Evolutionary conservation across 164 flowering plant genomes (phyloP), one percentile per base, ranked within the genome.

Genomic region (Nymphaea thermarum): DNA sequence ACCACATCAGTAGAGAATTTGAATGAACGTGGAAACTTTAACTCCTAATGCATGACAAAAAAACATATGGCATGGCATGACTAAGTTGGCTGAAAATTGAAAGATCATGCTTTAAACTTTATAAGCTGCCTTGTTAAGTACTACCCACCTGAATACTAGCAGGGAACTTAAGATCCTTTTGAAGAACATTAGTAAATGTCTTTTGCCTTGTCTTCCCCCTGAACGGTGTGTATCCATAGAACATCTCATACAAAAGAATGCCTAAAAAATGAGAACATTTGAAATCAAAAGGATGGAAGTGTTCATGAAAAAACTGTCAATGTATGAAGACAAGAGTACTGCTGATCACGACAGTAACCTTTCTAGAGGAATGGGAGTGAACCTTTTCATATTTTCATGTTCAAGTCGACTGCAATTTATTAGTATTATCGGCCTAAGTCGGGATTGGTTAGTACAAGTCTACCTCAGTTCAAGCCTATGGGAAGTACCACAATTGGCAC

Each of bases 131-230:
- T 8, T 55, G 12, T 55, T 10, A 36, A 61, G 36, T 2, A 61
- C 42, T n/a, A 61, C 83, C 78, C 44, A 93, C 98, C 76, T 76
- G 69, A 74, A 74, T 84, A 63, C 82, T 87, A 57, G 73, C 65
- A 43, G 97, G 97, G 68, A 94, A 94, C 71, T 86, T 88, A 14
- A 94, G 82, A 73, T 91, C 91, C 78, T 89, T 94, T 72, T 87
- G 95, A 45, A 94, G 91, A 74, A 94, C 68, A 72, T 94, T 94
- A 53, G 96, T 79, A 76, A 94, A 94, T 64, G 98, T 91, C 78
- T 85, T 94, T 77, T 91, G 97, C 77, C 98, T 88, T 36, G 95
- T 91, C 84, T 87, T 94, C 73, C 97, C 98, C 74, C 98, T 84
- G 71, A 94, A 94, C 62, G 98, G 98, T 65, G 98, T 94, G 64